Evolutionary conservation across 2,329 filamentous ascomycete species (phyloP), one percentile per base, ranked within the genome.

Genomic region (Eurotiales sp.): DNA sequence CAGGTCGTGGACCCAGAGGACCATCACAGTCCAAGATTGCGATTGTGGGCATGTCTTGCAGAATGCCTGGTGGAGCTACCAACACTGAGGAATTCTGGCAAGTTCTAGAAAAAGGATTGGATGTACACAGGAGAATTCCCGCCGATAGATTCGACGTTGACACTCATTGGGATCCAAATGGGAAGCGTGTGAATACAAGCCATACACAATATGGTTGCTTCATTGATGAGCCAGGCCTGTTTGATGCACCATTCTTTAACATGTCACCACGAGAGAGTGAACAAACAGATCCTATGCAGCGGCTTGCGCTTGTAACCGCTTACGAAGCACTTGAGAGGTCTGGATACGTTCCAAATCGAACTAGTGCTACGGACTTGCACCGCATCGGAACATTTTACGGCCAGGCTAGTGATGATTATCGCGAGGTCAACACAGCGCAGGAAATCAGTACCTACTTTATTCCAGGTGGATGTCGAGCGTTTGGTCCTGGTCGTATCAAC

Each of bases 281-380:
- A 49, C 85, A 89, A 64, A 88, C 85, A 1, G 87, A 90, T 65
- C 87, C 87, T 0, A 88, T 88, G 82, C 86, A 88, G 64, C 79
- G 87, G 60, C 76, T 90, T 57, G 84, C 85, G 4, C 71, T 91
- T 23, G 80, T 83, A 11, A 88, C 86, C 3, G 85, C 85, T 1
- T 90, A 88, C 61, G 87, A 90, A 63, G 86, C 87, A 1, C 73
- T 90, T 36, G 87, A 91, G 65, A 87, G 86, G 82, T 83, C 84
- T 29, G 87, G 87, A 1, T 86, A 87, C 61, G 82, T 88, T 14
- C 83, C 84, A 0, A 85, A 86, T 67, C 74, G 83, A 44, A 86
- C 83, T 0, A 77, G 83, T 0, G 85, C 83, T 0, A 86, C 82
- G 3, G 77, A 79, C 58, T 66, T 77, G 8, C 71, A 80, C 64